These are phyloP conservation scores for Schizothecium vesticola DNA, from an alignment of 495 filamentous ascomycete genomes.

Conservation along the genomic window DNA sequence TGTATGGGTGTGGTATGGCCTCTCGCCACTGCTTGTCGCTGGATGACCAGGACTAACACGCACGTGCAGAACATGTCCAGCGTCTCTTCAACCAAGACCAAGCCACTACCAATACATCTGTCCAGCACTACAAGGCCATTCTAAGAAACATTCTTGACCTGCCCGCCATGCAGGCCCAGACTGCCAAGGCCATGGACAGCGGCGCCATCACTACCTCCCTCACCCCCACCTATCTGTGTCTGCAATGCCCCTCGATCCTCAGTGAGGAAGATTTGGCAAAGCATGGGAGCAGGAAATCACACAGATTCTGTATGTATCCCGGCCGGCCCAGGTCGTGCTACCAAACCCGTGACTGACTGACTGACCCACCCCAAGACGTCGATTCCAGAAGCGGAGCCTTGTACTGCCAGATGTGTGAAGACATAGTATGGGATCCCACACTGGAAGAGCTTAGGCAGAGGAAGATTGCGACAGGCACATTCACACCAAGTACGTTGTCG, in stretches of 20 bases:
- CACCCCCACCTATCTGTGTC: conserved; percentile 61
- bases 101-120: conserved; percentile 44
- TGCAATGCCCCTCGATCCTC: conserved; percentile 59
- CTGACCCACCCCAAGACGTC: conserved; percentile 60
- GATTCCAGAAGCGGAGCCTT: conserved; percentile 72
- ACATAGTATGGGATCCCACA: conserved; percentile 82
- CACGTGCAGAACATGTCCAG: conserved; percentile 46
- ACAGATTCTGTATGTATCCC: conserved; percentile 58
- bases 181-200: conserved; percentile 39
- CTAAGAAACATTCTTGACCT: conserved; percentile 47
- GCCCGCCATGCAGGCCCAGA: conserved; percentile 45
- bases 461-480: conserved; percentile 51
- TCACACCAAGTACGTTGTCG: conserved; percentile 31
- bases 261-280: conserved; percentile 51
- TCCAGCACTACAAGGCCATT: conserved; percentile 50
- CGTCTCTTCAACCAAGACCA: conserved; percentile 45
- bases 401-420: conserved; percentile 78
- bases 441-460: conserved; percentile 65
- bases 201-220: conserved; percentile 42
- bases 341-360: conserved; percentile 8
- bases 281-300: conserved; percentile 53
- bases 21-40: background rate
- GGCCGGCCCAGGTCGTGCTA: background rate
- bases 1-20: conserved; percentile 51
- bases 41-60: conserved; percentile 17